Evolutionary conservation across 306 rosid genomes (phyloP).

Genomic region (Astragalus glycyphyllos): DNA sequence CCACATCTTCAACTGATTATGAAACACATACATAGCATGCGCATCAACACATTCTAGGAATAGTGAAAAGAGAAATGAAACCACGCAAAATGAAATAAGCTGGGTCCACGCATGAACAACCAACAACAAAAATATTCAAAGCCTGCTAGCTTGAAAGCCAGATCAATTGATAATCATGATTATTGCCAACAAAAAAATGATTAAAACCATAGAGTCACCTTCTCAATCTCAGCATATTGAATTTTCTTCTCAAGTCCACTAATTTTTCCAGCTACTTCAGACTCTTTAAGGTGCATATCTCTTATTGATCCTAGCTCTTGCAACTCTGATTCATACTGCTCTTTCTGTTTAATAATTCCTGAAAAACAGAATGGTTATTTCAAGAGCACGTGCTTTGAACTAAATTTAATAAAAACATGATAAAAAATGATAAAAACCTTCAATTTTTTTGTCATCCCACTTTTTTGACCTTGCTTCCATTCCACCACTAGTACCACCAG

Average conservation of each 20-base stretch:
- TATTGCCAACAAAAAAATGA: not conserved
- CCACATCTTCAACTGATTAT: slow-evolving; percentile 14
- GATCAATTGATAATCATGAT: slow-evolving; percentile 5
- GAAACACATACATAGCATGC: slow-evolving; percentile 19
- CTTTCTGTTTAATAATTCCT: slow-evolving; percentile 82
- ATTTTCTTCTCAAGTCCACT: slow-evolving; percentile 95
- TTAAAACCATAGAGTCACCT: slow-evolving; percentile 58
- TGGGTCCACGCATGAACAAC: not conserved
- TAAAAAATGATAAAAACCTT: slow-evolving; percentile 59
- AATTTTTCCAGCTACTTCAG: slow-evolving; percentile 89
- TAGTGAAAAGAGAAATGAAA: slow-evolving; percentile 17
- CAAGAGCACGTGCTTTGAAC: slow-evolving; percentile 37
- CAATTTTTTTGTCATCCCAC: slow-evolving; percentile 98
- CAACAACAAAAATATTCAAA: slow-evolving; percentile 1
- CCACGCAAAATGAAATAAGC: slow-evolving; percentile 20
- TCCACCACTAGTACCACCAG: slow-evolving; percentile 99
- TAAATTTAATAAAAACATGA: not conserved
- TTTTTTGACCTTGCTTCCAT: slow-evolving; percentile 98
- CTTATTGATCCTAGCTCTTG: slow-evolving; percentile 92
- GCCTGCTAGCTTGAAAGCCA: slow-evolving; percentile 15
- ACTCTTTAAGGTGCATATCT: slow-evolving; percentile 97
- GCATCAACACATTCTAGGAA: slow-evolving; percentile 23
- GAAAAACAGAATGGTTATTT: slow-evolving; percentile 42
- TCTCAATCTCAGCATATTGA: slow-evolving; percentile 95
- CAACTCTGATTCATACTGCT: slow-evolving; percentile 81